Conservation (phyloP, 495 filamentous ascomycete genomes). For the Penicillium longicatenatum region DNA sequence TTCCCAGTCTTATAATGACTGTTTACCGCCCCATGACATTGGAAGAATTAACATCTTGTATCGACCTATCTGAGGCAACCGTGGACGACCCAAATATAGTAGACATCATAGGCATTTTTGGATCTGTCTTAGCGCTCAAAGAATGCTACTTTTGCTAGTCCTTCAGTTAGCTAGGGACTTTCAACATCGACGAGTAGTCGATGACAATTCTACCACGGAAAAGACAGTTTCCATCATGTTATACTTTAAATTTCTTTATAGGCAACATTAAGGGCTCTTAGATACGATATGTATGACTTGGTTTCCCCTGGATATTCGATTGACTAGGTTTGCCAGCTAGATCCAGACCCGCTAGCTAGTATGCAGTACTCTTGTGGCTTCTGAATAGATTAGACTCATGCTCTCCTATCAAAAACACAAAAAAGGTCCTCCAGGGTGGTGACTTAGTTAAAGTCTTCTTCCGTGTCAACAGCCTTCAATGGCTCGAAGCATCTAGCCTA, state of each 20-base stretch:
- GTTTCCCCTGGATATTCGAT: constrained; percentile 15
- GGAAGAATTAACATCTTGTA: constrained; percentile 22
- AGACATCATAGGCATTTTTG: constrained; percentile 15
- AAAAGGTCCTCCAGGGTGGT: constrained; percentile 13
- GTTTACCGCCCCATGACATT: constrained; percentile 31
- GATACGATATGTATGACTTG: constrained; percentile 26
- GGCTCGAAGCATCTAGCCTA: constrained; percentile 40
- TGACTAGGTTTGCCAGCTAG: constrained; percentile 3
- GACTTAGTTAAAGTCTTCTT: constrained; percentile 25
- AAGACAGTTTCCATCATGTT: constrained; percentile 24
- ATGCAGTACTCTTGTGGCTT: constrained; percentile 35
- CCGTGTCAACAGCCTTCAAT: constrained; percentile 32
- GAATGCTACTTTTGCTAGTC: constrained; percentile 33
- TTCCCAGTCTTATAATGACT: constrained; percentile 17
- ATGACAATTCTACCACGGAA: constrained; percentile 20
- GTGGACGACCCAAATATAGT: neutral
- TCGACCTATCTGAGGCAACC: constrained; percentile 16
- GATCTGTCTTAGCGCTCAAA: constrained; percentile 22
- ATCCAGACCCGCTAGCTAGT: constrained; percentile 21
- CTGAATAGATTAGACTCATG: constrained; percentile 35
- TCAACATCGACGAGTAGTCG: constrained; percentile 13
- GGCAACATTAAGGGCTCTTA: constrained; percentile 14
- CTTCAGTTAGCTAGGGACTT: constrained; percentile 48
- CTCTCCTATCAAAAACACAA: constrained; percentile 2
- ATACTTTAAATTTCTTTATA: constrained; percentile 32